Evolutionary conservation across 805 yeast genomes (phyloP).

Genomic region (Barnettozyma vustinii): DNA sequence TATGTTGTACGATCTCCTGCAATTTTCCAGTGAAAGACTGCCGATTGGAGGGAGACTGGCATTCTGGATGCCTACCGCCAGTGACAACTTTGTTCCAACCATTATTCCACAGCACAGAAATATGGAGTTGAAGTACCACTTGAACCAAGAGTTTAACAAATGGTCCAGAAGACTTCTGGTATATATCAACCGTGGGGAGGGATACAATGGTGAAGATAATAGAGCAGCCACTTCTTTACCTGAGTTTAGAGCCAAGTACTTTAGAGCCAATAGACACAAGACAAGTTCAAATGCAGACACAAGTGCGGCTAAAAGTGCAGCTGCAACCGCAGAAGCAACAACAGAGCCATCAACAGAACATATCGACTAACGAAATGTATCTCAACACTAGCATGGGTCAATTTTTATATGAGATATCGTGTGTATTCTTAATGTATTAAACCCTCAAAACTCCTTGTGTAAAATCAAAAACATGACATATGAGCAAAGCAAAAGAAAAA

Average conservation of each 20-base stretch:
- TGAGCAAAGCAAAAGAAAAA: background rate
- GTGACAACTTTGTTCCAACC: constrained; percentile 68
- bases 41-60: constrained; percentile 76
- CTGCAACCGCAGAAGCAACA: background rate
- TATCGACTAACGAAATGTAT: too few species aligned
- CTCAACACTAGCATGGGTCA: background rate
- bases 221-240: constrained; percentile 25
- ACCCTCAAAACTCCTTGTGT: background rate
- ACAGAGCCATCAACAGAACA: background rate
- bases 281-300: background rate
- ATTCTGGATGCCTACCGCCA: constrained; percentile 98
- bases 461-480: background rate
- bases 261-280: constrained; percentile 15
- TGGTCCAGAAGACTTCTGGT: constrained; percentile 90
- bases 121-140: constrained; percentile 61
- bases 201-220: constrained; percentile 45
- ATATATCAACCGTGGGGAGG: constrained; percentile 62
- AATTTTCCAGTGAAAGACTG: constrained; percentile 66
- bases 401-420: background rate
- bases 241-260: constrained; percentile 25
- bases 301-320: background rate
- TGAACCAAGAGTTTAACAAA: constrained; percentile 85
- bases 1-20: constrained; percentile 70
- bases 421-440: background rate
- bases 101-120: constrained; percentile 74